Conservation (phyloP, 2,329 filamentous ascomycete species). For the Thelonectria olida region DNA sequence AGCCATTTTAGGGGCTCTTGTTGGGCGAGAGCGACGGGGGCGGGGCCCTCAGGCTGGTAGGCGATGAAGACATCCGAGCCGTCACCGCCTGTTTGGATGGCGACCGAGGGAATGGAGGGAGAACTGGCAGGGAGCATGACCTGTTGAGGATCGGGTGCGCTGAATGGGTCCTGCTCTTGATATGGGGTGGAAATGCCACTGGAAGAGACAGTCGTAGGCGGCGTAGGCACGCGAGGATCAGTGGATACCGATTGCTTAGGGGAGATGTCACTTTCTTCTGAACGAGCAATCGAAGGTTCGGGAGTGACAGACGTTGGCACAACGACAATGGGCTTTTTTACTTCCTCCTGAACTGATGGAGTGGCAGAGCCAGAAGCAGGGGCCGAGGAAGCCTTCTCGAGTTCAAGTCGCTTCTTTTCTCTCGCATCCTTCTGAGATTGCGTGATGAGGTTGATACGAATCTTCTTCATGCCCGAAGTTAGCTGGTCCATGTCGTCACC, state of each 20-base stretch:
- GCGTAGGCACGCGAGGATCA: slow-evolving; percentile 25
- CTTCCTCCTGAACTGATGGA: slow-evolving; percentile 1
- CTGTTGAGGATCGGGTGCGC: slow-evolving; percentile 35
- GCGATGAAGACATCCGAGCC: slow-evolving; percentile 57
- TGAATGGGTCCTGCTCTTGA: slow-evolving; percentile 34
- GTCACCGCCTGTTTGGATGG: slow-evolving; percentile 38
- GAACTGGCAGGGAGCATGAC: slow-evolving; percentile 42
- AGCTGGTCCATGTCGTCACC: slow-evolving; percentile 62
- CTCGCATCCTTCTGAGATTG: slow-evolving; percentile 66
- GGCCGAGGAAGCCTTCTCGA: slow-evolving; percentile 28
- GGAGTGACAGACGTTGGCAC: slow-evolving; percentile 12
- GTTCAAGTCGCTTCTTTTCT: slow-evolving; percentile 45
- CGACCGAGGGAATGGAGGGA: slow-evolving; percentile 39
- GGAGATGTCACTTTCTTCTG: slow-evolving; percentile 16
- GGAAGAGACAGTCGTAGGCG: slow-evolving; percentile 36
- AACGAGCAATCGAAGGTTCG: neutral
- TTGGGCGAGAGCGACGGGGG: slow-evolving; percentile 48
- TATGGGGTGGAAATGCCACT: slow-evolving; percentile 38
- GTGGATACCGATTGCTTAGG: slow-evolving; percentile 23
- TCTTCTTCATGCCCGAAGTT: slow-evolving; percentile 68
- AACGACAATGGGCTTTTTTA: neutral
- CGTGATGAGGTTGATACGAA: slow-evolving; percentile 69
- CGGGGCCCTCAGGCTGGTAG: slow-evolving; percentile 65
- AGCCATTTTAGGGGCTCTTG: slow-evolving; percentile 60
- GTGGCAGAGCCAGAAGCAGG: slow-evolving; percentile 6